Conservation (phyloP, 305 asterid species). For the Caryopteris hybrid region DNA sequence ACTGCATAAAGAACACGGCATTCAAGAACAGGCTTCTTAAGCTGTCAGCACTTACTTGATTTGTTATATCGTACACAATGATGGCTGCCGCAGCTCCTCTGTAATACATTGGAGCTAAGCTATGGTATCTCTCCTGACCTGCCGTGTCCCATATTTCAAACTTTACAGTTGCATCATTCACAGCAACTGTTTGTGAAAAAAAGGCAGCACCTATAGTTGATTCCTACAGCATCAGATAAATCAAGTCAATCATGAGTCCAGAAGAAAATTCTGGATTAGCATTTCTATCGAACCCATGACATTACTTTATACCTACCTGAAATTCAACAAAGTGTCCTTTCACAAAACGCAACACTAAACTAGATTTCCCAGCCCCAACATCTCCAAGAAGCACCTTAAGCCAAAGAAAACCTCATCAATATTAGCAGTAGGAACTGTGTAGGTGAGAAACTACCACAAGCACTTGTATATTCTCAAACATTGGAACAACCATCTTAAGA, state of each 20-base stretch:
- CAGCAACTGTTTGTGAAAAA: constrained; percentile 81
- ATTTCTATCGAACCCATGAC: no score
- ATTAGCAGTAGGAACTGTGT: constrained; percentile 10
- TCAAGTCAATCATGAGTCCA: constrained; percentile 14
- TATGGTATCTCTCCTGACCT: constrained; percentile 90
- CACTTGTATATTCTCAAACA: neutral
- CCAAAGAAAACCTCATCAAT: neutral
- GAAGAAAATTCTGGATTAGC: neutral
- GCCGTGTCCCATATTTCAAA: constrained; percentile 94
- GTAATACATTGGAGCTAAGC: constrained; percentile 86
- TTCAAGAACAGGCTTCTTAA: neutral
- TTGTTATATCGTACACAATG: constrained; percentile 70
- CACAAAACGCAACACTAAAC: constrained; percentile 77
- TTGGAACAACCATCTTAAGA: neutral
- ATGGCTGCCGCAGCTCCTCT: constrained; percentile 91
- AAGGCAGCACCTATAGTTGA: constrained; percentile 88
- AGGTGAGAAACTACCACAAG: neutral
- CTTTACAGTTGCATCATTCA: constrained; percentile 68
- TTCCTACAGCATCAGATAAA: constrained; percentile 48
- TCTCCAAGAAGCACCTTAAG: constrained; percentile 84
- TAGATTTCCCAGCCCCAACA: constrained; percentile 87
- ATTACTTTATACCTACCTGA: constrained; percentile 46
- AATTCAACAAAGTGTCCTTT: constrained; percentile 82
- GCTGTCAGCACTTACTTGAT: constrained; percentile 39
- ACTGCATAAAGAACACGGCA: neutral